Percentiles rank a stretch among this genome's conserved stretches.
Conservation (phyloP, 192 early-diverging fungal genomes). For the Obelidium mucronatum region DNA sequence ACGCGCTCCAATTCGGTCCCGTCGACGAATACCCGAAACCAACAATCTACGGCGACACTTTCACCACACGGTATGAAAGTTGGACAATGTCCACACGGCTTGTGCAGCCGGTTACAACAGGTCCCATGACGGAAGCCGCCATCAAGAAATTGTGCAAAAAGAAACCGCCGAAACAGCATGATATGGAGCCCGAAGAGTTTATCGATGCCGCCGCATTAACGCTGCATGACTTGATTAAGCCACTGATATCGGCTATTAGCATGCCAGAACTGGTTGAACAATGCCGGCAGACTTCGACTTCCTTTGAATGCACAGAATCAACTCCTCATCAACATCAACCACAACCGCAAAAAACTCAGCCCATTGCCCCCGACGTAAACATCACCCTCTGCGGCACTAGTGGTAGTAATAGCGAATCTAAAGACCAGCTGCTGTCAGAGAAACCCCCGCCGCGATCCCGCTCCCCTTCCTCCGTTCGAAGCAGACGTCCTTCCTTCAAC, state of each 20-base stretch:
- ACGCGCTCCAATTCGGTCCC: slow-evolving; percentile 21
- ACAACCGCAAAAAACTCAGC: background rate
- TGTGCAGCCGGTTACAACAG: background rate
- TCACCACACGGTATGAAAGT: background rate
- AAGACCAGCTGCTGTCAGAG: background rate
- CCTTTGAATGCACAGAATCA: background rate
- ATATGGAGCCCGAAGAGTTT: slow-evolving; percentile 3
- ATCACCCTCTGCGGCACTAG: background rate
- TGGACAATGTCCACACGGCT: slow-evolving; percentile 5
- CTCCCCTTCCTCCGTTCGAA: background rate
- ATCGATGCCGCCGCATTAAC: background rate
- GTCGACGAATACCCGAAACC: slow-evolving; percentile 28
- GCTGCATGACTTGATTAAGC: slow-evolving; percentile 2
- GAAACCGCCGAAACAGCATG: background rate
- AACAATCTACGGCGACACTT: background rate
- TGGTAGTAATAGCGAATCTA: too few relatives aligned
- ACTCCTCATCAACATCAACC: background rate
- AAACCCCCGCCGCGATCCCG: background rate
- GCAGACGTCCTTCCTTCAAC: background rate
- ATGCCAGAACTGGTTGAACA: background rate
- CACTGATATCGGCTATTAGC: background rate
- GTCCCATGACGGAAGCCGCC: background rate
- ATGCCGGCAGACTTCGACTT: background rate
- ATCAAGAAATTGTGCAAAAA: background rate
- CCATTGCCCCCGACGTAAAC: background rate